Base-by-base conservation (phyloP, 306 rosid genomes). In the Purshia tridentata region DNA sequence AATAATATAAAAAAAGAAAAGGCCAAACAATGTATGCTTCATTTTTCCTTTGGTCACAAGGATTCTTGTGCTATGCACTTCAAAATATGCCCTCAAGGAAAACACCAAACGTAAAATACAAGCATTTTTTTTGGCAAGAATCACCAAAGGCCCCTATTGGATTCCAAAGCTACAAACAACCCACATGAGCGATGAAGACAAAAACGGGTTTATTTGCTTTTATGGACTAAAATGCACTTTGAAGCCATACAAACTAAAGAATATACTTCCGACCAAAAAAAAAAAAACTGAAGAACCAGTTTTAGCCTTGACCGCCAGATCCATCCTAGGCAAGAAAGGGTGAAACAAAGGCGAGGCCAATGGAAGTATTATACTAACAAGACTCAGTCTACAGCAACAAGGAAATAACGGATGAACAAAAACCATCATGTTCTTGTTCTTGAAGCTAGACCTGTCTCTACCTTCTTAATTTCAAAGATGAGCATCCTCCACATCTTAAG, bases 401-500 rank as follows among this genome's bases (percentile, higher is more conserved):
- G 47, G 67, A 19, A 15, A 37, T 49, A 57, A 60, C 14, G 5
- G 44, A 23, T n/a, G 13, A 18, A 60, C 50, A 59, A 18, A 29
- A 13, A 40, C 41, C 15, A 59, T 60, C 73, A 88, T 35, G 82
- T 50, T 78, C 89, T 86, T 68, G 94, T 81, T 74, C 88, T 91
- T 69, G 78, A 55, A 54, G 89, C 84, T 56, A 92, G 86, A 72
- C 99, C 97, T 8, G 90, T 83, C 86, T 95, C 99, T 58, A 95
- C 99, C 89, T 86, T 95, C 88, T 95, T 95, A 44, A 95, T 95
- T 86, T 95, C 99, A 67, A 90, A 95, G 84, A 95, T 95, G 76
- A 95, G 99, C 98, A 91, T 91, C 78, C 99, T 91, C 99, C 99
- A 95, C 99, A 95, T 95, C 89, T 95, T 95, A 74, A 95, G 96